A percentile compares a stretch with the other conserved stretches of the same genome.
phyloP scores from a whole-genome alignment of 1,284 basidiomycete genomes.

The Trametes polyzona region DNA sequence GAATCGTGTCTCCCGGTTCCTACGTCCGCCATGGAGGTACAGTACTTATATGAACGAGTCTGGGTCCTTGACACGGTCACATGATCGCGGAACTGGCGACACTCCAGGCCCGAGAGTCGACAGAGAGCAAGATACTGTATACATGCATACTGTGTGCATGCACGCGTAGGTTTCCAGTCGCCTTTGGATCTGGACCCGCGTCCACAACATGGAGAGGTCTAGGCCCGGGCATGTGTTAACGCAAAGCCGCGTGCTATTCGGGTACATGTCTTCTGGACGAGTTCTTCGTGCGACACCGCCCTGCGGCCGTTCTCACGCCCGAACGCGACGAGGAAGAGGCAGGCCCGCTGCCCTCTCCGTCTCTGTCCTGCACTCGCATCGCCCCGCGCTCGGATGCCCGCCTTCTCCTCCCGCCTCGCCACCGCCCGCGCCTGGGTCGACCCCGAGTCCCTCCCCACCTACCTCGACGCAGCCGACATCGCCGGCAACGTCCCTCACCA shows the following conservation, averaged over 20 bases:
- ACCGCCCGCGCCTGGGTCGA: slow-evolving; percentile 59
- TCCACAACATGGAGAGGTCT: too few species aligned
- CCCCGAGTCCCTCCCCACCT: slow-evolving; percentile 54
- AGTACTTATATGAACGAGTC: too few species aligned
- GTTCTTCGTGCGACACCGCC: too few species aligned
- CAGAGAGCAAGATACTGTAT: not conserved
- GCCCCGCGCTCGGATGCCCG: slow-evolving; percentile 14
- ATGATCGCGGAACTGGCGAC: not conserved
- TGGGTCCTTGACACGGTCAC: not conserved
- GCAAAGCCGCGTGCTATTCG: too few species aligned
- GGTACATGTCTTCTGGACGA: too few species aligned
- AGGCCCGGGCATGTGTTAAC: too few species aligned
- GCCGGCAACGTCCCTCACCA: slow-evolving; percentile 61
- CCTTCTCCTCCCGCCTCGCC: slow-evolving; percentile 27
- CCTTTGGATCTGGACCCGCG: too few species aligned
- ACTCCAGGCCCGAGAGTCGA: not conserved
- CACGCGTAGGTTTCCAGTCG: not conserved
- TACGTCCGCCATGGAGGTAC: too few species aligned
- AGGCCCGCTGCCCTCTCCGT: not conserved
- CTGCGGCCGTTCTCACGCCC: not conserved
- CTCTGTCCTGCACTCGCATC: not conserved
- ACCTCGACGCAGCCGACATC: slow-evolving; percentile 56
- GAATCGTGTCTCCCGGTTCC: too few species aligned
- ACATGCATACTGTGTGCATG: not conserved
- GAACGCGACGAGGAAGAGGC: not conserved